phyloP scores from a whole-genome alignment of 495 filamentous ascomycete species.

The Trichoderma asperelloides region DNA sequence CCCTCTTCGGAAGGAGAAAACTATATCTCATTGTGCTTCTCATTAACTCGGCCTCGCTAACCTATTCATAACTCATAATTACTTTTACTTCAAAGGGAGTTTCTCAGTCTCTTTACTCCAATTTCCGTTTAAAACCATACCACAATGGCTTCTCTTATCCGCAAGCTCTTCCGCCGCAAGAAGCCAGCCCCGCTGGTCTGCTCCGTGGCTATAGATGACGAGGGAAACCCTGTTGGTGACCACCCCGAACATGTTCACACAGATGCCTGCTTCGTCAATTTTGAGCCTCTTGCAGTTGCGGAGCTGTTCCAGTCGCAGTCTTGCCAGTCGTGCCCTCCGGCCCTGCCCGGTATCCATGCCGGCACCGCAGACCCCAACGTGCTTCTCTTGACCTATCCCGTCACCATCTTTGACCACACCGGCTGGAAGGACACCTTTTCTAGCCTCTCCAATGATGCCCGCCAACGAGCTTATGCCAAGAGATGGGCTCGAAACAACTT shows the following conservation, averaged over 20 bases:
- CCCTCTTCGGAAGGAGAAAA: background rate
- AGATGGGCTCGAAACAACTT: conserved; percentile 12
- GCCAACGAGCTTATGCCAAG: conserved; percentile 16
- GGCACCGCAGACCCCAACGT: conserved; percentile 13
- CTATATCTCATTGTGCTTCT: background rate
- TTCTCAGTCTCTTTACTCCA: background rate
- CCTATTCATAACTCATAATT: background rate
- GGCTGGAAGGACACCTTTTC: conserved; percentile 18
- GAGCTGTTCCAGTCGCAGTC: conserved; percentile 19
- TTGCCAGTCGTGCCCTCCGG: conserved; percentile 16
- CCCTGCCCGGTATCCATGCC: conserved; percentile 14
- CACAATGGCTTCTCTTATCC: conserved; percentile 12
- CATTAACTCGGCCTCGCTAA: background rate
- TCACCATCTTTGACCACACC: conserved; percentile 18
- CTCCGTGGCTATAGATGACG: conserved; percentile 11
- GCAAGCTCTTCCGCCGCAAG: conserved; percentile 15
- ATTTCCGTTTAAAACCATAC: background rate
- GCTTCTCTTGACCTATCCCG: conserved; percentile 16
- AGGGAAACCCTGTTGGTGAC: conserved; percentile 7
- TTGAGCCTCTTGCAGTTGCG: conserved; percentile 14
- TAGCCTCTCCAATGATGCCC: conserved; percentile 10
- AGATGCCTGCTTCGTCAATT: conserved; percentile 16
- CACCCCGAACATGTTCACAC: conserved; percentile 13
- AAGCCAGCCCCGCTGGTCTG: conserved; percentile 15
- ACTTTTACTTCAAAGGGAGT: background rate